Evolutionary conservation across 495 filamentous ascomycete species (phyloP).

Genomic region (Penicillium egyptiacum): DNA sequence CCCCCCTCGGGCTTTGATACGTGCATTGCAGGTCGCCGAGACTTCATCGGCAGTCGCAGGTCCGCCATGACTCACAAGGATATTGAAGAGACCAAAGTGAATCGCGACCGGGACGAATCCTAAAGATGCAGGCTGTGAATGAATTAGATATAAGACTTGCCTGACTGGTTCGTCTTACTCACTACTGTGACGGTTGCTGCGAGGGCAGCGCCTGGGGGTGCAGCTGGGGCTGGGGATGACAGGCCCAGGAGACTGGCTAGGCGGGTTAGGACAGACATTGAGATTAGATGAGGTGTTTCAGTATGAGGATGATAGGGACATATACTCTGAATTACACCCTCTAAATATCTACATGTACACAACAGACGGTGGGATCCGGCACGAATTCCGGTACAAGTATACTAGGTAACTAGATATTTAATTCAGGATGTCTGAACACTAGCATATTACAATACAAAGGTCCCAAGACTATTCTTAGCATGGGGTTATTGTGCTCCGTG

Average conservation of each 20-base stretch:
- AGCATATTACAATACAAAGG: background rate
- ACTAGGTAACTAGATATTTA: background rate
- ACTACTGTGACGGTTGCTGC: constrained; percentile 34
- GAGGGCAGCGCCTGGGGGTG: constrained; percentile 28
- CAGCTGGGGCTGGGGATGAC: constrained; percentile 10
- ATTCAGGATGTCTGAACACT: background rate
- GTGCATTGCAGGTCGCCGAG: constrained; percentile 21
- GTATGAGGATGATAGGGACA: background rate
- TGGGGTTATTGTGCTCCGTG: background rate
- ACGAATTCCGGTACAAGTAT: background rate
- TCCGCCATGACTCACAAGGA: constrained; percentile 23
- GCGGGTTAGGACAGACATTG: constrained; percentile 28
- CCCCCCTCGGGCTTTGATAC: constrained; percentile 5
- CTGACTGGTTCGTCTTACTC: constrained; percentile 8
- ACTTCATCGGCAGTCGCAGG: constrained; percentile 30
- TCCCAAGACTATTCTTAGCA: background rate
- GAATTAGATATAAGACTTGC: background rate
- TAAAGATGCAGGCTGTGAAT: constrained; percentile 30
- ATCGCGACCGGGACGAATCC: constrained; percentile 42
- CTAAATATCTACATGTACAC: background rate
- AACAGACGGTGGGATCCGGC: background rate
- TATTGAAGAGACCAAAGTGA: constrained; percentile 36
- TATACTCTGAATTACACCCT: background rate
- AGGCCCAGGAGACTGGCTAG: constrained; percentile 19
- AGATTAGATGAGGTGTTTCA: background rate